Base-by-base conservation (phyloP, 202 grass and related monocot species). In the Setaria italica region DNA sequence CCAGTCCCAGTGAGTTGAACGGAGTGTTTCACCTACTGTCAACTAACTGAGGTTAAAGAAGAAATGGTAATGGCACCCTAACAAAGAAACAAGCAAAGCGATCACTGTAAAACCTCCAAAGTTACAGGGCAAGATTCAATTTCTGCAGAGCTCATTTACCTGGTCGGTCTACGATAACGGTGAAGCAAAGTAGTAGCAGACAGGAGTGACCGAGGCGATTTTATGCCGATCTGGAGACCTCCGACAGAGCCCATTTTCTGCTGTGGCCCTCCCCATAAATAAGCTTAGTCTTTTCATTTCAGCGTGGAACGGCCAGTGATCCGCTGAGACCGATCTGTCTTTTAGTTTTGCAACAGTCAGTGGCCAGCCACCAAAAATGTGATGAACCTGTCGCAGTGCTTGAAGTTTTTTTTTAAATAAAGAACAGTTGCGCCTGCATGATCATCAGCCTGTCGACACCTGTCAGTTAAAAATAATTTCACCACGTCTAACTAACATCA, bases 161-260 rank as follows among this genome's bases (percentile, higher is more conserved):
- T 82, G 12, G 56, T 29, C 12, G 32, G 7, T 39, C 81, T 21
- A 83, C 7, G 29, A 55, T 70, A 80, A 70, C 46, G 54, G 80
- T 42, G 67, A 72, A 43, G 43, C 48, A 45, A 5, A 9, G 42
- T 45, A 32, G 58, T 58, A 33, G 34, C 39, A 67, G 63, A 39
- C 54, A 51, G 17, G 78, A 78, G 56, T 50, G 89, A 64, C 76
- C 78, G 59, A 43, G 35, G 77, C 81, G 86, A 88, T 85, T 82
- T 85, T 42, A 76, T 73, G 82, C 78, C 77, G 81, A 91, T 86
- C 86, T 86, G 58, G 72, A 91, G 71, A 29, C 82, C 41, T 82
- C 90, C 73, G 82, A 86, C 90, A 85, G 62, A 21, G 42, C 82
- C 42, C 82, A 85, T 85, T 88, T 82, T 91, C 82, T 73, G 71